Evolutionary conservation across 2,329 filamentous ascomycete species (phyloP), one percentile per base, ranked within the genome.

Genomic region (Passalora sequoiae): DNA sequence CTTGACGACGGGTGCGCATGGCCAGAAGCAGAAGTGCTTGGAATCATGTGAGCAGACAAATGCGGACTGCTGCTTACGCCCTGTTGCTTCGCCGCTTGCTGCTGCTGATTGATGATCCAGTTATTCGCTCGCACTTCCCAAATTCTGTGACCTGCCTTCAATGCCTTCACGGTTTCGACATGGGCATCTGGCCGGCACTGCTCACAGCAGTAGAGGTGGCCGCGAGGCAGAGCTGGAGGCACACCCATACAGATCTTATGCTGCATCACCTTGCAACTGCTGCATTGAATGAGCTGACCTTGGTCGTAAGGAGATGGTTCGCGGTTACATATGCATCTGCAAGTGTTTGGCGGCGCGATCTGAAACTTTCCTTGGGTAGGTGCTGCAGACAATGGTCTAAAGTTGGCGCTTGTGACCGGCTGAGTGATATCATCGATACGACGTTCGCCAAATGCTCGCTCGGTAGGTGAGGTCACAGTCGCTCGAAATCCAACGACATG

Each of bases 211-310:
- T 36, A 36, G 8, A 36, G 20, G n/a, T 36, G 33, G 8, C 33
- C 33, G 8, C 33, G 33, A 8, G 33, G 33, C n/a, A 36, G 20
- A 3, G n/a, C 20, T n/a, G 17, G 8, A 36, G 33, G 33, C 20
- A 36, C 33, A n/a, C 33, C 33, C 33, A 36, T 36, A 15, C 33
- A 36, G 21, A 36, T 36, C 19, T 36, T 36, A 24, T 36, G 33
- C n/a, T 36, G 33, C 33, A 36, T 36, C 17, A 36, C 33, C 12
- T 36, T 36, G n/a, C 33, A 36, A 24, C 15, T 36, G 33, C 19
- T 20, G 20, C 33, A 36, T 16, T 36, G 33, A 13, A 36, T 36
- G 8, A 21, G 17, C 33, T 36, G 33, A 12, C 33, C 33, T 15
- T 9, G 10, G 13, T 36, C 33, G 20, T 36, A 36, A 8, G 19